These are phyloP conservation scores for Yamadazyma phyllophila DNA, from an alignment of 805 yeast species.

Conservation along the genomic window DNA sequence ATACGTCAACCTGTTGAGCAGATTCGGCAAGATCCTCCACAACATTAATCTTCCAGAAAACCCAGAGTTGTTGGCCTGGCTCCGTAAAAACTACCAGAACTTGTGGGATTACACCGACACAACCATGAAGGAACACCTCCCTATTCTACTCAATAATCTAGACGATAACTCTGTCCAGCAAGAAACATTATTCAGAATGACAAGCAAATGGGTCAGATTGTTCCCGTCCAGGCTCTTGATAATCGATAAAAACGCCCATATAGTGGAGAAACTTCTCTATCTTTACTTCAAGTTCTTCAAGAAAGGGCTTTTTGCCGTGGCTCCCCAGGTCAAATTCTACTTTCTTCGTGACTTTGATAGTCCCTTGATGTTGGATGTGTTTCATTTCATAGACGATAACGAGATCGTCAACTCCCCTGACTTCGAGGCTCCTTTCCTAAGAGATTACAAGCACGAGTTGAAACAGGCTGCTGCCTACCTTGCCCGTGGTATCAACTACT, in stretches of 20 bases:
- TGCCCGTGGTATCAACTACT: constrained; percentile 29
- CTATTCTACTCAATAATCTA: constrained; percentile 22
- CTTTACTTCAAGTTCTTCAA: constrained; percentile 32
- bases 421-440: constrained; percentile 20
- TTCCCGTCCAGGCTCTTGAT: constrained; percentile 30
- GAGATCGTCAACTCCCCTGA: constrained; percentile 20
- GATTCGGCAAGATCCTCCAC: constrained; percentile 21
- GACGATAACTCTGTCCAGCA: constrained; percentile 29
- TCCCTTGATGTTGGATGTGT: constrained; percentile 40
- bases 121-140: constrained; percentile 26
- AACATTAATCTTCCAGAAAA: constrained; percentile 2
- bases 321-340: constrained; percentile 41
- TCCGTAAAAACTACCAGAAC: constrained; percentile 22
- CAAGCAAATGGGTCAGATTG: constrained; percentile 34
- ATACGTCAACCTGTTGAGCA: constrained; percentile 20
- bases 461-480: constrained; percentile 27
- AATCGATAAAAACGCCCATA: constrained; percentile 22
- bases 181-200: constrained; percentile 32
- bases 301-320: constrained; percentile 31
- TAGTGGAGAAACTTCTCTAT: constrained; percentile 31
- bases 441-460: constrained; percentile 17
- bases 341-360: constrained; percentile 40
- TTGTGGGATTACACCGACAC: constrained; percentile 24
- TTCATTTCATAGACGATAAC: constrained; percentile 20
- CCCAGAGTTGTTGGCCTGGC: constrained; percentile 15